Percentiles rank a stretch among this genome's conserved stretches.
phyloP scores from a whole-genome alignment of 1,284 basidiomycete genomes.

The Wallemia hederae region DNA sequence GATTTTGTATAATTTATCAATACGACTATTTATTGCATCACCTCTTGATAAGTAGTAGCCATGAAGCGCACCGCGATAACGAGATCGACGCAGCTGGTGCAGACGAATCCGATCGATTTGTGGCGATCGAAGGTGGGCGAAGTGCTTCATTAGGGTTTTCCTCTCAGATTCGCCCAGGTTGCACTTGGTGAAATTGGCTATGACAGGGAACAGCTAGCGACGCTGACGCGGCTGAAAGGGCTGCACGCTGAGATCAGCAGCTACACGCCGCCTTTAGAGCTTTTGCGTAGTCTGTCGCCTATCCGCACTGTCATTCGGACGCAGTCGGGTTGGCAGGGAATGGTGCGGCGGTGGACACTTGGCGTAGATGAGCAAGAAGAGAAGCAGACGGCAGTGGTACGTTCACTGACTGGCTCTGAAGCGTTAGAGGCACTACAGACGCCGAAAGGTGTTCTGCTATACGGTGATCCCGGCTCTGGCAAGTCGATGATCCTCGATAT shows the following conservation, averaged over 20 bases:
- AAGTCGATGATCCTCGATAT: slow-evolving; percentile 17
- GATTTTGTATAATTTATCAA: neutral
- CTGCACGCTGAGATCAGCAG: neutral
- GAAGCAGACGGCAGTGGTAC: neutral
- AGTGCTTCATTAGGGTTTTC: neutral
- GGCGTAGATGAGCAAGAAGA: neutral
- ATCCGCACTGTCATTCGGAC: neutral
- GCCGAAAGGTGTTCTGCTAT: slow-evolving; percentile 13
- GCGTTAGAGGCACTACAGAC: neutral
- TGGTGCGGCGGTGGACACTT: no score
- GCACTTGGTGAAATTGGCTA: neutral
- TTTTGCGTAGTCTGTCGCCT: neutral
- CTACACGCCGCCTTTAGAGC: neutral
- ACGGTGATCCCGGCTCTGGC: slow-evolving; percentile 16
- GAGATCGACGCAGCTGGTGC: neutral
- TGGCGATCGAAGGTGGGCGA: neutral
- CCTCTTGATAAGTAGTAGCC: neutral
- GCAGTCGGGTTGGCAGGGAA: no score
- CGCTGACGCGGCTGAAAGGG: neutral
- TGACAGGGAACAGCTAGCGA: neutral
- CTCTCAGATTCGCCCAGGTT: neutral
- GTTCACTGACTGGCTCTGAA: neutral
- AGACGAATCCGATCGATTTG: neutral
- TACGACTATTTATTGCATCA: neutral
- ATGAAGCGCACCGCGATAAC: neutral